Evolutionary conservation across 257 asterid genomes (phyloP), one percentile per base, ranked within the genome.

Genomic region (Fraxinus pennsylvanica): DNA sequence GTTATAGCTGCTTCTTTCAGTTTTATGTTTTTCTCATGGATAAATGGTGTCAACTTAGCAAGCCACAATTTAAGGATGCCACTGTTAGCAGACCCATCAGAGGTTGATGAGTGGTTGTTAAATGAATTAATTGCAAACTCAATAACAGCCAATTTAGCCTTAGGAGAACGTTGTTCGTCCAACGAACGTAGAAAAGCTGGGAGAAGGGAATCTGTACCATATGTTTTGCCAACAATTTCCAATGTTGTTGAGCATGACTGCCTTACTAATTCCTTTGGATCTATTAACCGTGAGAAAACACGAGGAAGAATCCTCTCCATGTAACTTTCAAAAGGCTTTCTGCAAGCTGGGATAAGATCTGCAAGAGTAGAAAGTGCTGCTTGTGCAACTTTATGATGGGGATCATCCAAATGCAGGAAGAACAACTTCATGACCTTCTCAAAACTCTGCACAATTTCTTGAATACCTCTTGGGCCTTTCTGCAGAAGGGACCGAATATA

Each of bases 381-480:
- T 82, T 96, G 99, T 57, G 99, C 99, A 81, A 96, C 99, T 85
- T 96, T 96, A 84, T 96, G 99, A 83, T 96, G 99, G 79, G 98
- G 98, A 81, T 96, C 99, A 85, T 93, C 99, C 92, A 96, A 89
- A 86, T 96, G 98, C 91, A 89, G 98, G 86, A 93, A 96, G 85
- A 90, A 95, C 72, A 96, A 86, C 89, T 96, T 93, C 97, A 96
- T 96, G 84, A 96, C 97, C 86, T 93, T 96, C 92, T 96, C 99
- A 80, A 96, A 96, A 83, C 97, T 93, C 86, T 90, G 99, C 76
- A 85, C 80, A 79, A 96, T 85, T 92, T 96, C 99, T 88, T 93
- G 99, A 86, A 88, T 82, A 80, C 97, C 97, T 81, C 96, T 89
- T 52, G 97, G 88, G 75, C 98, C 99, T 85, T 90, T 97, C 84